A percentile compares a stretch with the other conserved stretches of the same genome.
phyloP scores from a whole-genome alignment of 2,329 filamentous ascomycete genomes.

The Talaromyces sp. region DNA sequence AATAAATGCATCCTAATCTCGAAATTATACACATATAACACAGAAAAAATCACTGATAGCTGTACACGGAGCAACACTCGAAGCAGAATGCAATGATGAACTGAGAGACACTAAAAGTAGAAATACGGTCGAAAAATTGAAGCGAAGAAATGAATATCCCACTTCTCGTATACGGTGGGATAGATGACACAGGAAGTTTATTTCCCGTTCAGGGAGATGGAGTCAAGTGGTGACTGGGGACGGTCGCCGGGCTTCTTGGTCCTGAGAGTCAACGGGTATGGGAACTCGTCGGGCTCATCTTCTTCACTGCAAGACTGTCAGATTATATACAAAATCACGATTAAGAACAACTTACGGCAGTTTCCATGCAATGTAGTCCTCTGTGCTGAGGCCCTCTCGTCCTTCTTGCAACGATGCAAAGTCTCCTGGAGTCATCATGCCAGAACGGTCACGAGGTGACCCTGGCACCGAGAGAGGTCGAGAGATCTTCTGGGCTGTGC shows the following conservation, averaged over 20 bases:
- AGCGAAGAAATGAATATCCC: not conserved
- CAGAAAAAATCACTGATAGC: constrained; percentile 6
- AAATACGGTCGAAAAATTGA: not conserved
- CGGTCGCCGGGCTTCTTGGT: constrained; percentile 43
- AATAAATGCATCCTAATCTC: constrained; percentile 13
- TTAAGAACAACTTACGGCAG: constrained; percentile 67
- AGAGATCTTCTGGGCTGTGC: constrained; percentile 91
- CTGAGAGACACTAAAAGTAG: not conserved
- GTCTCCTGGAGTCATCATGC: constrained; percentile 99
- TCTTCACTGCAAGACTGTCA: constrained; percentile 63
- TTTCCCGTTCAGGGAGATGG: constrained; percentile 31
- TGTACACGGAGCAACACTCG: constrained; percentile 8
- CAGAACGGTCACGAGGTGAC: constrained; percentile 81
- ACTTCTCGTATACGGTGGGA: not conserved
- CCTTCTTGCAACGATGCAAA: constrained; percentile 96
- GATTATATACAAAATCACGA: constrained; percentile 28
- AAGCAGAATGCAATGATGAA: constrained; percentile 2
- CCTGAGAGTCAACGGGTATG: constrained; percentile 66
- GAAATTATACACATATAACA: constrained; percentile 4
- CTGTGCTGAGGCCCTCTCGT: constrained; percentile 85
- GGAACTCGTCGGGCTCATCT: constrained; percentile 80
- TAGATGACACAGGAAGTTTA: not conserved
- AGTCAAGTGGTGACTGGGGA: constrained; percentile 37
- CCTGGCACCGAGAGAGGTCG: constrained; percentile 91
- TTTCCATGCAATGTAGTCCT: constrained; percentile 98